Evolutionary conservation across 164 flowering plant species (phyloP).

Genomic region (Saururus chinensis): DNA sequence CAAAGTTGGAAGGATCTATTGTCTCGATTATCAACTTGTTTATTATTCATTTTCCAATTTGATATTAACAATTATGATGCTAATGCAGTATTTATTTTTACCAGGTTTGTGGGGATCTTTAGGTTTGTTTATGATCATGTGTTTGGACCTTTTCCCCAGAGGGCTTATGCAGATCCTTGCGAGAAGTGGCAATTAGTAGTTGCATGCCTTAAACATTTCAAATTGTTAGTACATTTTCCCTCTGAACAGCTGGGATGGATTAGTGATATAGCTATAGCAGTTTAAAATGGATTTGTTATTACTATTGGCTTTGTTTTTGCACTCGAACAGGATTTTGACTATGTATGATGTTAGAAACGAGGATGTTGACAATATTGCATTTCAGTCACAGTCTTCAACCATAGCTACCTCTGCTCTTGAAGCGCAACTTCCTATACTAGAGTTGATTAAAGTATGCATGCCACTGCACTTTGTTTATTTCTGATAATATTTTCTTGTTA

Average conservation of each 20-base stretch:
- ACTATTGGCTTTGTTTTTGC: not conserved
- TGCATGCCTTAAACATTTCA: constrained; percentile 90
- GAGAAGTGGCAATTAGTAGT: constrained; percentile 96
- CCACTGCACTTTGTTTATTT: not conserved
- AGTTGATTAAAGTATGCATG: constrained; percentile 65
- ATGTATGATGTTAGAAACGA: constrained; percentile 77
- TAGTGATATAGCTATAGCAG: not conserved
- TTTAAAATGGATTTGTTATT: not conserved
- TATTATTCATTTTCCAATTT: constrained; percentile 1
- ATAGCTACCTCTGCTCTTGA: constrained; percentile 45
- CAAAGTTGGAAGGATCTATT: not conserved
- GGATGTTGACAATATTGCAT: constrained; percentile 51
- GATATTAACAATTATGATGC: constrained; percentile 4
- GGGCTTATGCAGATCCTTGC: constrained; percentile 91
- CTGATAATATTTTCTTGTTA: not conserved
- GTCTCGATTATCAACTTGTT: not conserved
- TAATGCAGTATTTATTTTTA: not conserved
- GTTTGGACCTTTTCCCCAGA: constrained; percentile 89
- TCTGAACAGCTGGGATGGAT: not conserved
- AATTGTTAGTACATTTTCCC: constrained; percentile 45
- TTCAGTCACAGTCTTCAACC: constrained; percentile 35
- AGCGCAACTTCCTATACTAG: constrained; percentile 75
- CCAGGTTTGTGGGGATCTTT: constrained; percentile 90
- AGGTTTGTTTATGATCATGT: constrained; percentile 90
- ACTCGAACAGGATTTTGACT: constrained; percentile 58